Conservation (phyloP, 495 filamentous ascomycete genomes). For the Hypomontagnella monticulosa region DNA sequence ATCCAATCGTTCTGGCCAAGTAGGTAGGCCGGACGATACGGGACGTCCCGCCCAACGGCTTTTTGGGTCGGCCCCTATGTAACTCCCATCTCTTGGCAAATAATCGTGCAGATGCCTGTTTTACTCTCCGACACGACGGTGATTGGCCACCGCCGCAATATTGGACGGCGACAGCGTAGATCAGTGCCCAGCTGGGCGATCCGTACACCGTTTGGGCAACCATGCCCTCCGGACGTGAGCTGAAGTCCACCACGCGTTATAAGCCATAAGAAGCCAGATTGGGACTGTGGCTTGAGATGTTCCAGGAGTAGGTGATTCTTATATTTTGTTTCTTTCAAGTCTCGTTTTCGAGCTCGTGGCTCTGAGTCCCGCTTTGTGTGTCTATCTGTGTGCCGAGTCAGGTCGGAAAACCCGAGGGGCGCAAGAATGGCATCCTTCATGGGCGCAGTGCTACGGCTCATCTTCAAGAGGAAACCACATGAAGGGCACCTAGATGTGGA, state of each 20-base stretch:
- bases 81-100: slow-evolving; percentile 30
- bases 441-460: slow-evolving; percentile 31
- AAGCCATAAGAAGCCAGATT: slow-evolving; percentile 5
- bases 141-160: slow-evolving; percentile 24
- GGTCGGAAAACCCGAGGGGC: background rate
- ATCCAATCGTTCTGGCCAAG: slow-evolving; percentile 24
- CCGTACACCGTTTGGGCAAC: slow-evolving; percentile 33
- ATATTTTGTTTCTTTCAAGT: slow-evolving; percentile 12
- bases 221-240: slow-evolving; percentile 18
- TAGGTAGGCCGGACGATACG: slow-evolving; percentile 11
- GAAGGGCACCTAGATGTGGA: slow-evolving; percentile 42
- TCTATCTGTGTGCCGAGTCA: background rate
- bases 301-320: background rate
- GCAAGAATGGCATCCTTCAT: slow-evolving; percentile 41
- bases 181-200: slow-evolving; percentile 17
- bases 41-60: slow-evolving; percentile 20
- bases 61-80: slow-evolving; percentile 7
- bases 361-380: slow-evolving; percentile 4
- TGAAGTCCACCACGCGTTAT: slow-evolving; percentile 24
- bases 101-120: slow-evolving; percentile 17
- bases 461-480: slow-evolving; percentile 34
- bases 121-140: slow-evolving; percentile 5
- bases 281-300: slow-evolving; percentile 23
- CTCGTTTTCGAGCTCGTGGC: background rate
- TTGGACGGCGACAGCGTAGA: slow-evolving; percentile 20